Base-by-base conservation (phyloP, 2,329 filamentous ascomycete species). In the Fusarium ambrosium region DNA sequence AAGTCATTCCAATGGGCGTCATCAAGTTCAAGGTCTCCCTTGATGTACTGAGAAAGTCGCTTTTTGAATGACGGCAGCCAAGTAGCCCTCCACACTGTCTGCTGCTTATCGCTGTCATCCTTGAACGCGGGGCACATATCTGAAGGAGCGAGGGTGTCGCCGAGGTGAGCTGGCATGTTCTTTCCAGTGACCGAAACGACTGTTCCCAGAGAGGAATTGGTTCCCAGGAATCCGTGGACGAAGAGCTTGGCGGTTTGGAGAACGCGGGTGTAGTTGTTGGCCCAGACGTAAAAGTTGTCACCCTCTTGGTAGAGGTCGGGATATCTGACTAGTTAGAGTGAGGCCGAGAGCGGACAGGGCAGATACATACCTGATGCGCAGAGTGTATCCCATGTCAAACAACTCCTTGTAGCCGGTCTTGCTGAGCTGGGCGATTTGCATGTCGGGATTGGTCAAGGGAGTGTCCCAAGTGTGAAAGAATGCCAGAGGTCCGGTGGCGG, bases 231-330 rank as follows among this genome's bases (percentile, higher is more conserved):
- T 9, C 91, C 91, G 36, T 87, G 86, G 2, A 90, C 84, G 72
- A 93, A 93, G 55, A 90, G 85, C 62, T 88, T 84, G 2, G 90
- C 90, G 2, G 90, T 91, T 78, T 92, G 89, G 13, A 92, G 83
- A 1, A 92, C 90, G 7, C 90, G 87, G 7, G 89, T 87, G 79
- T 93, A 93, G 75, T 91, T 89, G 79, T 93, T 93, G 20, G 90
- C 87, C 89, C 90, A 93, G 8, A 91, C 87, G 10, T 87, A 84
- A 75, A 92, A 92, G 10, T 83, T 78, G 6, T 86, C 83, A 8
- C 86, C 85, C 61, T 87, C 84, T 1, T 79, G 75, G 73, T 89
- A 89, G 20, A 92, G 84, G 41, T 87, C 80, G 0, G 86, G 85
- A 66, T 87, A 87, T 61, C 84, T 84, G 9, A n/a, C 10, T 2